Percentiles rank a stretch among this genome's conserved stretches.
Evolutionary conservation across 2,329 filamentous ascomycete genomes (phyloP).

Genomic region (Mycosphaerella sp.): DNA sequence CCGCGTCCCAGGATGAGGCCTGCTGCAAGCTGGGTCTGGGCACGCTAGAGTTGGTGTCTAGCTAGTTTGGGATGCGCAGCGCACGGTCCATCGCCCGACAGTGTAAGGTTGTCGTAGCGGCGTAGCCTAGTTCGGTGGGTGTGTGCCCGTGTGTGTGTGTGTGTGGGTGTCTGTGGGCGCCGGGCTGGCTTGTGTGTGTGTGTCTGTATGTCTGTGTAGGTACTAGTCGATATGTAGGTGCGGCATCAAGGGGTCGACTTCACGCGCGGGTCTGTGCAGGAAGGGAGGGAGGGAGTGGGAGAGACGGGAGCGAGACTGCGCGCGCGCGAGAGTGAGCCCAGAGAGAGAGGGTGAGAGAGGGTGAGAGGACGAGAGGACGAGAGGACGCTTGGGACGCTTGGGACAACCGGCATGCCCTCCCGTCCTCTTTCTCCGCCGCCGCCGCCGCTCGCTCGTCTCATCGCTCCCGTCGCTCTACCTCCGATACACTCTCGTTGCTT

Average conservation of each 20-base stretch:
- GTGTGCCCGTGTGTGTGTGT: too few species aligned
- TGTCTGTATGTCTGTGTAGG: too few species aligned
- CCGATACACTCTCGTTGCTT: neutral
- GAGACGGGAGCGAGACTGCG: too few species aligned
- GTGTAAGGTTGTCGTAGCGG: neutral
- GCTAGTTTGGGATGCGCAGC: neutral
- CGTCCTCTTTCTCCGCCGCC: neutral
- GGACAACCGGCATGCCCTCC: neutral
- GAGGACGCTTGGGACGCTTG: too few species aligned
- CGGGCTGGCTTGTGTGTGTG: too few species aligned
- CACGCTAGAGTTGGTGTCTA: neutral
- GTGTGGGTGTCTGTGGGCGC: too few species aligned
- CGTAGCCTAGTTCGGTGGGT: too few species aligned
- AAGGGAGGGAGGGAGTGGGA: too few species aligned
- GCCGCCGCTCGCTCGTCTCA: neutral
- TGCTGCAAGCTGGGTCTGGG: neutral
- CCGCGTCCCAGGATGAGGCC: neutral
- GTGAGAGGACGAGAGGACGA: too few species aligned
- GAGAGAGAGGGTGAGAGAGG: too few species aligned
- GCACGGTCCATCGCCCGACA: neutral
- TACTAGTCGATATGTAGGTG: too few species aligned
- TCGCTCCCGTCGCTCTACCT: neutral
- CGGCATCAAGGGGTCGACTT: neutral
- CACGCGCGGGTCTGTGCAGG: neutral
- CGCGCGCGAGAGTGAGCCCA: too few species aligned